Percentiles rank a stretch among this genome's conserved stretches.
Conservation (phyloP, 1,284 basidiomycete species). For the Ustilago curta region DNA sequence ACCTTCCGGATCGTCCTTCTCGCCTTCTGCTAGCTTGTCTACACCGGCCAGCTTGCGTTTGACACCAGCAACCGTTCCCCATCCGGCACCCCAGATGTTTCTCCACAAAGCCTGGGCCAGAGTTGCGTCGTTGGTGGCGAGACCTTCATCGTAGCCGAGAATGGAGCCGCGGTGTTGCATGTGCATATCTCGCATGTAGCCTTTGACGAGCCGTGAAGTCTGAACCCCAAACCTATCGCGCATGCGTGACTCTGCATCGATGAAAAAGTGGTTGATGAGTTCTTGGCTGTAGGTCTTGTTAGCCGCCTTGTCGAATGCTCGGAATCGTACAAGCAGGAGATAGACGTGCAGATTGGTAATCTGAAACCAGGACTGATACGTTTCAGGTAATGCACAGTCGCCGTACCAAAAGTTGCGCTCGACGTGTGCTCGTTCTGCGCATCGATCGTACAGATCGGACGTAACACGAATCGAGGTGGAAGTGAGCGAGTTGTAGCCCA, state of each 20-base stretch:
- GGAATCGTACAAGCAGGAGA: conserved; percentile 87
- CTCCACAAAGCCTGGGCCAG: conserved; percentile 90
- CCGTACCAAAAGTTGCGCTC: conserved; percentile 66
- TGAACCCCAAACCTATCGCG: conserved; percentile 78
- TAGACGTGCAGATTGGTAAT: conserved; percentile 93
- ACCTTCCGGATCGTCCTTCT: conserved; percentile 61
- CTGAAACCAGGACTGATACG: conserved; percentile 98
- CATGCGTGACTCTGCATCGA: conserved; percentile 91
- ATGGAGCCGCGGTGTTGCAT: conserved; percentile 91
- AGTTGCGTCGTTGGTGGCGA: conserved; percentile 70
- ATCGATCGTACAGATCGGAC: conserved; percentile 73
- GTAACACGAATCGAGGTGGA: conserved; percentile 73
- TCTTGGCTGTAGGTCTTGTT: conserved; percentile 80
- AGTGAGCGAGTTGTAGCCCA: conserved; percentile 73
- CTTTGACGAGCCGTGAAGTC: conserved; percentile 83
- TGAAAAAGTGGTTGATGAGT: conserved; percentile 93
- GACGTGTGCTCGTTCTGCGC: conserved; percentile 71
- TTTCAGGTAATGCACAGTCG: conserved; percentile 87
- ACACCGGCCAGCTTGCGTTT: conserved; percentile 62
- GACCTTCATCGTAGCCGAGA: conserved; percentile 83
- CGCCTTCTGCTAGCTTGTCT: conserved; percentile 48
- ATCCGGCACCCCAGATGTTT: conserved; percentile 78
- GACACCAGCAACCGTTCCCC: conserved; percentile 71
- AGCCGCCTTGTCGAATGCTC: conserved; percentile 80
- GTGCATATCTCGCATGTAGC: conserved; percentile 88